These are phyloP conservation scores for Neurospora sp. DNA, from an alignment of 2,329 filamentous ascomycete genomes.

Conservation along the genomic window DNA sequence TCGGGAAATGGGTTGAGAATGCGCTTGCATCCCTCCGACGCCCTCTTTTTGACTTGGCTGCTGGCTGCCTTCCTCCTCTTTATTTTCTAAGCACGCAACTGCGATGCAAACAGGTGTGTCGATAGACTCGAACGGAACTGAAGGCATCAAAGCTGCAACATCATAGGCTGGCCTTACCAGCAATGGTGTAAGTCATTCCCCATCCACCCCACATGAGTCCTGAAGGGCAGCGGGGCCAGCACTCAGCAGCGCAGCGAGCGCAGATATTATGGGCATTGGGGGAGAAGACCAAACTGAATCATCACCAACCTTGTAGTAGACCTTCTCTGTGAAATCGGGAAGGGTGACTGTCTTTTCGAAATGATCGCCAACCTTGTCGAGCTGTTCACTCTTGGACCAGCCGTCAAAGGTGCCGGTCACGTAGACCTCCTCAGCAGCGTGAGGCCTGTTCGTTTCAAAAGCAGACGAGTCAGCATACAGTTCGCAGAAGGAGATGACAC, in stretches of 20 bases:
- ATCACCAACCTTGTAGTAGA: slow-evolving; percentile 80
- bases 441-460: slow-evolving; percentile 51
- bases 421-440: slow-evolving; percentile 76
- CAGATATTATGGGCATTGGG: background rate
- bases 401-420: slow-evolving; percentile 94
- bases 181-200: background rate
- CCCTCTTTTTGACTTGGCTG: background rate
- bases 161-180: background rate
- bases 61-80: background rate
- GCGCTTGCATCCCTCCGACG: background rate
- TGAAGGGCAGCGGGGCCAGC: background rate
- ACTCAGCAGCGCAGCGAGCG: background rate
- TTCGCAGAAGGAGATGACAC: background rate
- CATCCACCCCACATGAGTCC: background rate
- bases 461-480: slow-evolving; percentile 1
- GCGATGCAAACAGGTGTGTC: background rate
- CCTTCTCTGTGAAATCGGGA: slow-evolving; percentile 56
- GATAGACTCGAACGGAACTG: background rate
- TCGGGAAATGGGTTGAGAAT: background rate
- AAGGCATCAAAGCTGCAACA: background rate
- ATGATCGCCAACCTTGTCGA: slow-evolving; percentile 62
- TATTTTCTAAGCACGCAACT: background rate
- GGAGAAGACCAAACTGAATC: slow-evolving; percentile 1
- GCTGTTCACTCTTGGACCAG: slow-evolving; percentile 79
- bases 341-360: slow-evolving; percentile 79